Evolutionary conservation across 768 basidiomycete genomes (phyloP).

Genomic region (Wakefieldia striispora): DNA sequence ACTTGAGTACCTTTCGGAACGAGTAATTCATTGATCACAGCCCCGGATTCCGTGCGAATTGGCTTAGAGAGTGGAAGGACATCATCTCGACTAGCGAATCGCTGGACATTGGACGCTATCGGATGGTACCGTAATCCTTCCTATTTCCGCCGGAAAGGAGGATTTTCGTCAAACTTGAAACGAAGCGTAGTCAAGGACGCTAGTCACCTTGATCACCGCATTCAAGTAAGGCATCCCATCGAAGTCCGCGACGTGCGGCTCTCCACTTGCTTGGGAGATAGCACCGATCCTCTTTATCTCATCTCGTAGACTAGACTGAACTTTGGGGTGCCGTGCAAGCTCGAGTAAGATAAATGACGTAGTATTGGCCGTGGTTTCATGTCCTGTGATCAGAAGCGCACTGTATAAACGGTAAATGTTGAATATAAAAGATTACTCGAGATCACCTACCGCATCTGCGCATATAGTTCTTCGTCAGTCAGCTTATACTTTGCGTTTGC

Average conservation of each 20-base stretch:
- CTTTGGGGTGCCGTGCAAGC: conserved; percentile 51
- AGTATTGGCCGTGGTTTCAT: conserved; percentile 60
- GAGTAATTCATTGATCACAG: conserved; percentile 40
- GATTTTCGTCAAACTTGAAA: too few relatives aligned
- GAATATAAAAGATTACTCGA: background rate
- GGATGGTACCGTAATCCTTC: conserved; percentile 48
- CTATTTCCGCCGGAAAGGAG: conserved; percentile 25
- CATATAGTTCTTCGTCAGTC: conserved; percentile 12
- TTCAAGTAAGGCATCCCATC: conserved; percentile 48
- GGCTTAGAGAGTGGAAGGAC: conserved; percentile 58
- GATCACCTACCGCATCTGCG: conserved; percentile 15
- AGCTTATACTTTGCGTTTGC: conserved; percentile 10
- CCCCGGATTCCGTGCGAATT: conserved; percentile 44
- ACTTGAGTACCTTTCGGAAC: conserved; percentile 51
- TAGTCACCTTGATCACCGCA: conserved; percentile 32
- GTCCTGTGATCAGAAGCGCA: conserved; percentile 44
- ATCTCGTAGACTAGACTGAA: conserved; percentile 56
- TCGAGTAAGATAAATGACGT: conserved; percentile 60
- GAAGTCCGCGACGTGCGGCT: conserved; percentile 35
- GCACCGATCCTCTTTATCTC: conserved; percentile 10
- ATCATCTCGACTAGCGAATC: conserved; percentile 50
- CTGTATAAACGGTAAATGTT: conserved; percentile 19
- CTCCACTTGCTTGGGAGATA: background rate
- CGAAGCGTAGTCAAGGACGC: too few relatives aligned
- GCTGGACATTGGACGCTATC: conserved; percentile 46